Base-by-base conservation (phyloP, 2,329 filamentous ascomycete genomes). In the Pyricularia pennisetigena region DNA sequence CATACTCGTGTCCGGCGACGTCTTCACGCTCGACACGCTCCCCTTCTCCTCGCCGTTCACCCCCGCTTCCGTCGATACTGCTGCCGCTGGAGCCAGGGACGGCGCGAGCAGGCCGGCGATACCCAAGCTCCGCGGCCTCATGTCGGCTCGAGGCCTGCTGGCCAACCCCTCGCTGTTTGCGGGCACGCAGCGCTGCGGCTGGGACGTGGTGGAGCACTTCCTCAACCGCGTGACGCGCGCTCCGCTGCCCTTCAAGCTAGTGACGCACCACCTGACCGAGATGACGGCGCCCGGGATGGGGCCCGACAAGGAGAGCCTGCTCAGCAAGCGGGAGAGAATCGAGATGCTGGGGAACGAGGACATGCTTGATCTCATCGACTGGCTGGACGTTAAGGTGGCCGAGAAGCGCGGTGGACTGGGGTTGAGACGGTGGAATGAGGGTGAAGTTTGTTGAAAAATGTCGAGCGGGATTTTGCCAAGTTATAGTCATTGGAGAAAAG, bases 61-160 rank as follows among this genome's bases (percentile, higher is more conserved):
- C 7, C 64, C 64, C n/a, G 64, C 68, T 67, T 32, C 64, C 67
- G 9, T 59, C 69, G 41, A 6, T 49, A 16, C 41, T 49, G 41
- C 41, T 49, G 10, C 32, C 10, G 32, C 32, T 12, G 20, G 28
- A 30, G 20, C 29, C 63, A 7, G 4, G 10, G 10, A 49, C 41
- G 41, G 71, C 74, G 70, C 4, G 79, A 78, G 23, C 28, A 72
- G 70, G 0, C 62, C 69, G 2, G 69, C 75, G 32, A 78, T 81
- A 59, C 85, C 82, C 5, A 79, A 83, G 41, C 80, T 88, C 8
- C 78, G 84, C 1, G 87, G 89, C 49, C 84, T 91, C 68, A 91
- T 92, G 89, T 87, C 89, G 24, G 89, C 89, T 8, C 83, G 89
- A 65, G 89, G 88, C 9, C 80, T 91, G 2, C 82, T 91, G 61